Evolutionary conservation across 768 basidiomycete species (phyloP).

Genomic region (Boletus patriciae): DNA sequence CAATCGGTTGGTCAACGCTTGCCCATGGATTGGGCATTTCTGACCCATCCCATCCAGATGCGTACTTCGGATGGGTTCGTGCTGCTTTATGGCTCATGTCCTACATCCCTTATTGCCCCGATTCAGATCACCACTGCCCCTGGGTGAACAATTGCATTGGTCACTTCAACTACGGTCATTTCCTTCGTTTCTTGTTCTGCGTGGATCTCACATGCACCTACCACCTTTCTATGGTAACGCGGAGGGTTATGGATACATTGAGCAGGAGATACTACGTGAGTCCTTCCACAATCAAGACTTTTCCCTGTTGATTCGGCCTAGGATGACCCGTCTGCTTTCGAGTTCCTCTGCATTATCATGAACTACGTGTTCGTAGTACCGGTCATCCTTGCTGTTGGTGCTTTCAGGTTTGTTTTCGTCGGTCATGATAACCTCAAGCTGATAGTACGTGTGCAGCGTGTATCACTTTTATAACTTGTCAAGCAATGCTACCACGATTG

Average conservation of each 20-base stretch:
- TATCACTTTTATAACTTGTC: conserved; percentile 82
- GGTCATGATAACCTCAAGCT: conserved; percentile 7
- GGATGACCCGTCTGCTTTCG: conserved; percentile 65
- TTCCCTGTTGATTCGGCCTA: conserved; percentile 30
- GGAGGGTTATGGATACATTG: conserved; percentile 54
- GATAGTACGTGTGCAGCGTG: conserved; percentile 47
- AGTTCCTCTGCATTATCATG: conserved; percentile 82
- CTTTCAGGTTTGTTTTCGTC: conserved; percentile 65
- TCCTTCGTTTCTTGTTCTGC: conserved; percentile 88
- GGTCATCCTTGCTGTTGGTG: conserved; percentile 83
- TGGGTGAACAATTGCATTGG: conserved; percentile 97
- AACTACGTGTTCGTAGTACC: conserved; percentile 87
- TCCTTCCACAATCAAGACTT: conserved; percentile 3
- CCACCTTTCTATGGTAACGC: conserved; percentile 80
- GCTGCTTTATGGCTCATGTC: background rate
- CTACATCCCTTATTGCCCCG: conserved; percentile 4
- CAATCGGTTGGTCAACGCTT: conserved; percentile 54
- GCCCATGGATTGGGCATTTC: background rate
- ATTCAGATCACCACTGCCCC: conserved; percentile 83
- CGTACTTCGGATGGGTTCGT: conserved; percentile 85
- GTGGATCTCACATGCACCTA: conserved; percentile 90
- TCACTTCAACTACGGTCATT: conserved; percentile 85
- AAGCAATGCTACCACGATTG: conserved; percentile 92
- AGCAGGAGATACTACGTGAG: conserved; percentile 53
- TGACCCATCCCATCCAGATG: conserved; percentile 47